Base-by-base conservation (phyloP, 345 rosid genomes). In the Dipteronia sinensis region DNA sequence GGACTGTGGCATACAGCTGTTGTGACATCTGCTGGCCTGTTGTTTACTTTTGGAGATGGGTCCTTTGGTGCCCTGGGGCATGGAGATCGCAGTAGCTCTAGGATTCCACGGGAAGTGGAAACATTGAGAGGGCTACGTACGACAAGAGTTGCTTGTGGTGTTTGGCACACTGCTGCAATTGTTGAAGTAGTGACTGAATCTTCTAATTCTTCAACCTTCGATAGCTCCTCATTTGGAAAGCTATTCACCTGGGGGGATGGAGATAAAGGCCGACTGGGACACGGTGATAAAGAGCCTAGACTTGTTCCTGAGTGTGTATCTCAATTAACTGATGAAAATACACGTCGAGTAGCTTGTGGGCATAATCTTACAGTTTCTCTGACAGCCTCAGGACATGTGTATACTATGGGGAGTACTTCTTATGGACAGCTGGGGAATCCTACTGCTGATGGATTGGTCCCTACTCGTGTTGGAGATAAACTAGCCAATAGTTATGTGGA, bases 1-100 rank as follows among this genome's bases (percentile, higher is more conserved):
- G 98, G 98, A 74, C 90, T 90, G 9, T 95, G 97, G 95, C 98
- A 94, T 89, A 93, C 97, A 66, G 92, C 95, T 74, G 88, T 78
- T 46, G 91, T 94, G 79, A 85, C 92, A 77, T 90, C 93, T 74
- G 75, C 84, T 27, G 94, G 98, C 12, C 90, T 85, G 78, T 85
- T 95, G 80, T 95, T 93, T 81, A 95, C 98, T 73, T 93, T 95
- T 83, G 98, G 98, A 77, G 98, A 95, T 82, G 98, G 98, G 76
- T 86, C 91, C 47, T 93, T 95, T 77, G 98, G 98, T 78, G 93
- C 93, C 73, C 82, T 95, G 4, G 98, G 98, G 25, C 98, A 91
- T 85, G 98, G 98, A 75, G 91, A 95, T 85, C 86, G 73, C 70
- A 75, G 71, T 46, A 88, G 91, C 81, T 63, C 87, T 34, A 87